phyloP scores from a whole-genome alignment of 2,329 filamentous ascomycete genomes.

The Juglanconis juglandina region DNA sequence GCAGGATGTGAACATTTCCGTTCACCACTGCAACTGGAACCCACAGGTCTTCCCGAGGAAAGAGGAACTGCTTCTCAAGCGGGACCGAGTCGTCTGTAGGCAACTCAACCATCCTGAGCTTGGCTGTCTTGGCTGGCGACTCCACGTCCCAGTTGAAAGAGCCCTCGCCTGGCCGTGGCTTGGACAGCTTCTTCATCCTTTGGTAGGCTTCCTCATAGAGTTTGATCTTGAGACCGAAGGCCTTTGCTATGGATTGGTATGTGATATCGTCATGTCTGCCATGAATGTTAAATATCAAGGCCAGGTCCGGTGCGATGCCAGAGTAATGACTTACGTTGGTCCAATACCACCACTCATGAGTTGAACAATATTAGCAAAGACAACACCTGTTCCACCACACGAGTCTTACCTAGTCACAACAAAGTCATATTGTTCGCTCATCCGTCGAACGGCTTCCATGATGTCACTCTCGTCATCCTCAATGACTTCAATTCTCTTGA shows the following conservation, averaged over 20 bases:
- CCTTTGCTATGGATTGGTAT: conserved; percentile 88
- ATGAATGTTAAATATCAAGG: not conserved
- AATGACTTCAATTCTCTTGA: conserved; percentile 90
- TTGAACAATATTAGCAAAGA: conserved; percentile 15
- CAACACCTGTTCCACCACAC: not conserved
- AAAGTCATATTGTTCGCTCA: conserved; percentile 89
- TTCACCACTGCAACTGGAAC: conserved; percentile 87
- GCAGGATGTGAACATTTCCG: conserved; percentile 88
- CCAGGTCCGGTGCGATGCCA: not conserved
- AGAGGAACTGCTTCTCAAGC: conserved; percentile 70
- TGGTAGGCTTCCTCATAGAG: conserved; percentile 74
- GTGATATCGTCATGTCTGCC: conserved; percentile 93
- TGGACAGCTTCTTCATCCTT: conserved; percentile 80
- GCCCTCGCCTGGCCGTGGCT: conserved; percentile 67
- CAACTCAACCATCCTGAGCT: conserved; percentile 85
- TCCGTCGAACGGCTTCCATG: conserved; percentile 77
- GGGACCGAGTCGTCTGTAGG: conserved; percentile 69
- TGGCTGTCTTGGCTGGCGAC: conserved; percentile 73
- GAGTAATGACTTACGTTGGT: conserved; percentile 66
- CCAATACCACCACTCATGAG: conserved; percentile 76
- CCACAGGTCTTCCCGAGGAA: conserved; percentile 79
- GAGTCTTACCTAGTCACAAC: conserved; percentile 71
- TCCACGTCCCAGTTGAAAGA: conserved; percentile 83
- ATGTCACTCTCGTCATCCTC: conserved; percentile 90
- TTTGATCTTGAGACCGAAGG: conserved; percentile 72